These are phyloP conservation scores for Ascoidea rubescens DNA, from an alignment of 805 yeast species.

Conservation along the genomic window DNA sequence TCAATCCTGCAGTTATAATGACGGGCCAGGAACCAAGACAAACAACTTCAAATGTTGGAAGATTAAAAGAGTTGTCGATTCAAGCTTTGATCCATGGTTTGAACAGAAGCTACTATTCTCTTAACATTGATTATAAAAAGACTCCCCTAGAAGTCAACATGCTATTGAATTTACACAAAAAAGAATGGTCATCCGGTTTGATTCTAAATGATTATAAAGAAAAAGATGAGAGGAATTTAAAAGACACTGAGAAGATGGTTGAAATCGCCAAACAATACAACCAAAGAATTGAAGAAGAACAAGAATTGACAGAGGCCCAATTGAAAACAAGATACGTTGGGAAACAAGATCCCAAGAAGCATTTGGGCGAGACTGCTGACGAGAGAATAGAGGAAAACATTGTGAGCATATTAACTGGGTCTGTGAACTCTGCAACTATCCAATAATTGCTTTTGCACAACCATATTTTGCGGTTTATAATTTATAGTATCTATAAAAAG, in stretches of 20 bases:
- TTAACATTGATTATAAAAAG: slow-evolving; percentile 88
- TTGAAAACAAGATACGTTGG: slow-evolving; percentile 94
- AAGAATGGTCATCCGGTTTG: slow-evolving; percentile 90
- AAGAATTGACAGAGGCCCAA: slow-evolving; percentile 76
- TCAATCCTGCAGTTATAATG: slow-evolving; percentile 77
- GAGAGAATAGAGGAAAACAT: slow-evolving; percentile 79
- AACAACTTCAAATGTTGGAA: slow-evolving; percentile 90
- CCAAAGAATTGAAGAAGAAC: slow-evolving; percentile 83
- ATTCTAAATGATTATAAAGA: slow-evolving; percentile 62
- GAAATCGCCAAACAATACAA: slow-evolving; percentile 84
- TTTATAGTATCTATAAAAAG: too few species aligned
- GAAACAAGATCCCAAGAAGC: slow-evolving; percentile 97
- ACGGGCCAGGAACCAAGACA: slow-evolving; percentile 97
- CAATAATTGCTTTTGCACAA: slow-evolving; percentile 25
- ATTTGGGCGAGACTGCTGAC: slow-evolving; percentile 80
- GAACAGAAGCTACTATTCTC: slow-evolving; percentile 91
- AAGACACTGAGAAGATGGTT: slow-evolving; percentile 65
- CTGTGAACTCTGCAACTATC: slow-evolving; percentile 82
- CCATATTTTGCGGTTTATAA: too few species aligned
- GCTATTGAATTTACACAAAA: slow-evolving; percentile 88
- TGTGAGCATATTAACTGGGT: slow-evolving; percentile 74
- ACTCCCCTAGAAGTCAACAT: slow-evolving; percentile 86
- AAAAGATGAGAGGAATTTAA: slow-evolving; percentile 63
- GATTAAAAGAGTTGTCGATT: slow-evolving; percentile 88
- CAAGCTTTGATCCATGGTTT: slow-evolving; percentile 95